Conservation (phyloP, 352 stramenopile species). For the Phytophthora nicotianae region DNA sequence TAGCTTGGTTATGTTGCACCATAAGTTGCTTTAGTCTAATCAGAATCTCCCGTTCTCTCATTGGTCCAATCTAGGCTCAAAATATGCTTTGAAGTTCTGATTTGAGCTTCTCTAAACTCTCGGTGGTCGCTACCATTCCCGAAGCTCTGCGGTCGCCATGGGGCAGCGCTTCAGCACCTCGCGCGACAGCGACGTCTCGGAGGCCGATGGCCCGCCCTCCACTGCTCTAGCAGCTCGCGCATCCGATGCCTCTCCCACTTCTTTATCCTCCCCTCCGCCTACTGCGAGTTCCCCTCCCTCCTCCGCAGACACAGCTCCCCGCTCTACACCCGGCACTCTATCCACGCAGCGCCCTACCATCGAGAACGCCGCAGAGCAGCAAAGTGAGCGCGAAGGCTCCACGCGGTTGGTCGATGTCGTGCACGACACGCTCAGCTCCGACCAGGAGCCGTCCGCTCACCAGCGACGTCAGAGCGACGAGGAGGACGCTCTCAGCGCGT, state of each 20-base stretch:
- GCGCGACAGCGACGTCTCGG: slow-evolving; percentile 31
- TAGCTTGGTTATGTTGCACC: too few relatives aligned
- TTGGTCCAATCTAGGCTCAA: not conserved
- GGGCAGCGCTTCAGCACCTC: slow-evolving; percentile 39
- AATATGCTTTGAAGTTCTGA: not conserved
- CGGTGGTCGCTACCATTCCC: not conserved
- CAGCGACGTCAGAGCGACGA: slow-evolving; percentile 23
- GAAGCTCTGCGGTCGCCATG: slow-evolving; percentile 23
- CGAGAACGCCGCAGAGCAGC: slow-evolving; percentile 5
- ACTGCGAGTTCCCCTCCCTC: not conserved
- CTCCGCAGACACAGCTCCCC: not conserved
- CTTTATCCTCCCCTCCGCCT: not conserved
- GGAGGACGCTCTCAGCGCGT: not conserved
- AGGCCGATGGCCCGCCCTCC: not conserved
- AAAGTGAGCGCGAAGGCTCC: slow-evolving; percentile 18
- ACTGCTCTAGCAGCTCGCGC: not conserved
- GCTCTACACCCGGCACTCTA: not conserved
- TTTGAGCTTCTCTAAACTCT: not conserved
- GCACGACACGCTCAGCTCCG: slow-evolving; percentile 9
- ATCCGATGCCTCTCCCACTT: slow-evolving; percentile 1
- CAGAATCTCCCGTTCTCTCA: not conserved
- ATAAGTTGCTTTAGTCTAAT: not conserved
- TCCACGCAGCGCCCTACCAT: slow-evolving; percentile 13
- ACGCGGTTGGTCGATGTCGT: slow-evolving; percentile 27
- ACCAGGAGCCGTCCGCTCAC: slow-evolving; percentile 26